A percentile compares a stretch with the other conserved stretches of the same genome.
These are phyloP conservation scores for Phytophthora multivora DNA, from an alignment of 352 stramenopile genomes.

Conservation along the genomic window DNA sequence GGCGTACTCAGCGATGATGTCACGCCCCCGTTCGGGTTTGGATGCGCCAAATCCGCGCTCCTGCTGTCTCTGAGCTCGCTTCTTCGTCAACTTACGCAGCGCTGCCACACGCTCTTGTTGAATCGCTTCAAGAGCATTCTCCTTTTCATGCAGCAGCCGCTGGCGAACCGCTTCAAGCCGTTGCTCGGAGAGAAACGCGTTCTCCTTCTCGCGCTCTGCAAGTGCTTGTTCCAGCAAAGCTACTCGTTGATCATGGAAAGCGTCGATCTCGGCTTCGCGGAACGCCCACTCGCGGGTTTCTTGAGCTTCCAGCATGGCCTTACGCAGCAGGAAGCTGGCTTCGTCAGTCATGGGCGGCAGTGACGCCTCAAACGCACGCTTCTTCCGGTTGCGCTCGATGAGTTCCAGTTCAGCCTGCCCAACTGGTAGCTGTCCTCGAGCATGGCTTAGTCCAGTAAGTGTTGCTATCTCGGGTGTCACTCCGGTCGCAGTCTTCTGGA, in stretches of 20 bases:
- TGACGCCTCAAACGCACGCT: conserved; percentile 83
- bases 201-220: conserved; percentile 87
- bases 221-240: conserved; percentile 81
- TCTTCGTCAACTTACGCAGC: conserved; percentile 92
- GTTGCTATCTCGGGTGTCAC: conserved; percentile 83
- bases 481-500: conserved; percentile 60
- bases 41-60: conserved; percentile 24
- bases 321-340: conserved; percentile 89
- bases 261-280: conserved; percentile 90
- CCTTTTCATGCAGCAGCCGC: conserved; percentile 72
- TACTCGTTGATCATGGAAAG: conserved; percentile 81
- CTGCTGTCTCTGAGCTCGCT: conserved; percentile 60
- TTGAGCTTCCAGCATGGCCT: conserved; percentile 92
- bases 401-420: conserved; percentile 89
- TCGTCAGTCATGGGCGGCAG: conserved; percentile 95
- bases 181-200: conserved; percentile 92
- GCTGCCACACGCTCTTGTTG: conserved; percentile 87
- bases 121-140: conserved; percentile 77
- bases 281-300: conserved; percentile 90
- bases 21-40: conserved; percentile 52
- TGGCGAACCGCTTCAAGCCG: conserved; percentile 89
- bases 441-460: conserved; percentile 72
- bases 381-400: conserved; percentile 90
- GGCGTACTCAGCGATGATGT: conserved; percentile 91
- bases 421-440: conserved; percentile 73